Conservation (phyloP, 2,329 filamentous ascomycete species). For the Rugonectria rugulosa region DNA sequence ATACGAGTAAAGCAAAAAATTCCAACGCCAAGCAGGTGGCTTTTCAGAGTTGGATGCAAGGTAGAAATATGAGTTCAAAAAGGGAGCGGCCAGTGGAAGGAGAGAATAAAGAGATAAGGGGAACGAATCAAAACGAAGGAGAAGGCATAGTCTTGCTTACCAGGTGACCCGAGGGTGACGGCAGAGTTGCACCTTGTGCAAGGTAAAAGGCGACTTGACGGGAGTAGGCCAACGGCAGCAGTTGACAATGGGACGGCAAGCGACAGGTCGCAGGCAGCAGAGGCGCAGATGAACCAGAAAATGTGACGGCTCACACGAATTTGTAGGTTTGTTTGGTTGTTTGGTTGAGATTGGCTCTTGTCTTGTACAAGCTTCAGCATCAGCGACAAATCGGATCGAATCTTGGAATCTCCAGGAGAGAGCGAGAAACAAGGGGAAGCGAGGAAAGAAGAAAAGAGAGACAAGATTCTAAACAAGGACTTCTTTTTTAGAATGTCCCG, state of each 20-base stretch:
- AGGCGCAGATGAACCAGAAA: not conserved
- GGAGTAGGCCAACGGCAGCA: too few relatives aligned
- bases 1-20: slow-evolving; percentile 12
- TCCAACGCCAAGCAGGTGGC: not conserved
- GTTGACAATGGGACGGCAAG: slow-evolving; percentile 8
- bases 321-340: too few relatives aligned
- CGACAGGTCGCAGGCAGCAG: slow-evolving; percentile 10
- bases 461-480: not conserved
- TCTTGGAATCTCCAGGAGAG: not conserved
- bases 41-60: not conserved
- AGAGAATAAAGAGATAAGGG: slow-evolving; percentile 1
- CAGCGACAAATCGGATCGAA: not conserved
- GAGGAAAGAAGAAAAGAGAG: not conserved
- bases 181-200: slow-evolving; percentile 9
- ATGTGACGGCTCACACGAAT: slow-evolving; percentile 14
- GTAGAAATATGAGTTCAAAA: too few relatives aligned
- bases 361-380: not conserved
- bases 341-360: too few relatives aligned
- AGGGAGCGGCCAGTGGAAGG: not conserved
- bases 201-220: slow-evolving; percentile 12
- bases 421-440: not conserved
- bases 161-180: not conserved
- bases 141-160: slow-evolving; percentile 20
- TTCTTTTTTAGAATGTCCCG: too few relatives aligned
- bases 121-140: not conserved